Conservation (phyloP, 1,284 basidiomycete genomes). For the Puccinia horiana region DNA sequence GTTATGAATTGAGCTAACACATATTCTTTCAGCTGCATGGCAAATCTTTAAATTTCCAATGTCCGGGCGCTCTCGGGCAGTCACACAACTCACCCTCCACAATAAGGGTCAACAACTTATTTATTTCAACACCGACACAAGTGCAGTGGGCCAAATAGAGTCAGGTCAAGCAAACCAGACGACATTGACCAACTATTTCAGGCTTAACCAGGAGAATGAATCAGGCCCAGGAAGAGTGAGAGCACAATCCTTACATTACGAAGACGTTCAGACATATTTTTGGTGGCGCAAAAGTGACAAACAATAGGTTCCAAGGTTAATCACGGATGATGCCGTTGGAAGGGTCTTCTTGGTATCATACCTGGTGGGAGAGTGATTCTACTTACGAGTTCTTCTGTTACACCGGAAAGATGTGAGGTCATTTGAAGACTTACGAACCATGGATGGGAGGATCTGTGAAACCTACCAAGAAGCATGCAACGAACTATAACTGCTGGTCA, state of each 20-base stretch:
- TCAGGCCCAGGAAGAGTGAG: too few relatives aligned
- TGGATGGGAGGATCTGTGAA: constrained; percentile 53
- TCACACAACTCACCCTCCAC: background rate
- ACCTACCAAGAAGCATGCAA: constrained; percentile 61
- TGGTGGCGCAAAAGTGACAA: background rate
- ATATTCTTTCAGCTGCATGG: constrained; percentile 55
- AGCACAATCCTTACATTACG: background rate
- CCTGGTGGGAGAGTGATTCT: constrained; percentile 59
- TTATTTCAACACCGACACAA: background rate
- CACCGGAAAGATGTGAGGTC: constrained; percentile 59
- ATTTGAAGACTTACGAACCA: constrained; percentile 58
- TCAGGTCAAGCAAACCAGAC: too few relatives aligned
- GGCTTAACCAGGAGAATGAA: background rate
- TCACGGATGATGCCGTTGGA: constrained; percentile 57
- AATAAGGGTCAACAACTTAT: background rate
- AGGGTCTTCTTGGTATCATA: constrained; percentile 60
- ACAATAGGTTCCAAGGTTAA: constrained; percentile 53
- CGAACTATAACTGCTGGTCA: constrained; percentile 59
- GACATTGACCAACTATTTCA: background rate
- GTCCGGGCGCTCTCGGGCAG: constrained; percentile 52
- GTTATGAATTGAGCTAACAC: background rate
- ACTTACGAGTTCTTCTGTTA: constrained; percentile 60
- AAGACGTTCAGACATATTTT: constrained; percentile 19
- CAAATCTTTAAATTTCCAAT: constrained; percentile 59
- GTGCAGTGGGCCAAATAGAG: background rate